Base-by-base conservation (phyloP, 352 stramenopile species). In the Globisporangium canariense region DNA sequence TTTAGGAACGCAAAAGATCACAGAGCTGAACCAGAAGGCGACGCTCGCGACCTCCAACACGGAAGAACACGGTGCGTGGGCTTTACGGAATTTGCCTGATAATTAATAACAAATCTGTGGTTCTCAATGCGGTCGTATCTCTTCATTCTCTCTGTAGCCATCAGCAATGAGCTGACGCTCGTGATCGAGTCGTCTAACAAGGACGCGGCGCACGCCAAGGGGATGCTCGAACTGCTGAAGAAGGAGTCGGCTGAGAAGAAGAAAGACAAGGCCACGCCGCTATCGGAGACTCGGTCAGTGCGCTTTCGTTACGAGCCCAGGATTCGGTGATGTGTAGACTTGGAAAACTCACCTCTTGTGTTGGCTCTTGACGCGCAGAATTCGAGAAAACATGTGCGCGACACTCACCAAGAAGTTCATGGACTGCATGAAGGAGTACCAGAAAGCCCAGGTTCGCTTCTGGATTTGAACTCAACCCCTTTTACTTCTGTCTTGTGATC, bases 351-450 rank as follows among this genome's bases (percentile, higher is more conserved):
- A 40, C 18, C 51, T 28, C 7, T 28, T 4, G 25, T 18, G 5
- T 9, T 41, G 28, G 28, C 13, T 64, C 32, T 30, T 56, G 20
- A 41, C 56, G 20, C 28, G 7, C 47, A 88, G 96, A 62, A 98
- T 99, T 49, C 88, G 97, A 36, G 96, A 99, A 64, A 99, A 99
- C 73, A 94, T 99, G 76, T 94, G 89, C 36, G 98, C 97, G 65
- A 99, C 97, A 4, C 77, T 99, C 28, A 98, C 95, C 4, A 95
- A 98, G 58, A 99, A 99, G 74, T 99, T 99, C 71, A 97, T 99
- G 71, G 95, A 99, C 74, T 93, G 98, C 66, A 99, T 99, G 90
- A 99, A 99, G 71, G 82, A 97, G 34, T 99, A 99, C 74, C 97
- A 99, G 73, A 96, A 96, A 62, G 86, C 93, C 13, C 72, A 76